These are phyloP conservation scores for Camellia oleifera DNA, from an alignment of 179 eudicot genomes.

Conservation along the genomic window DNA sequence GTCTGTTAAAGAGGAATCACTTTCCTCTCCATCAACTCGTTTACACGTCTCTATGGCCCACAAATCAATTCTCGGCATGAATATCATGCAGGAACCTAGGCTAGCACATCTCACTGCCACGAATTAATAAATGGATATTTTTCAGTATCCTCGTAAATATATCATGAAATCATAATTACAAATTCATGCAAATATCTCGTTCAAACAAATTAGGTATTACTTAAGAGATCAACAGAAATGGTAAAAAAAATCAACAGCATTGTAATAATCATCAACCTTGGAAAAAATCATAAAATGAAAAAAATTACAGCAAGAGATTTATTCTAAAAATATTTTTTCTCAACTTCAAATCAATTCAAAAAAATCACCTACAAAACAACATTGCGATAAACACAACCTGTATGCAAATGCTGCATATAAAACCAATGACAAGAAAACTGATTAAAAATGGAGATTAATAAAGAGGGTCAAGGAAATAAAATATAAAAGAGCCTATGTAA, in stretches of 20 bases:
- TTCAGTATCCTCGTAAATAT: conserved; percentile 23
- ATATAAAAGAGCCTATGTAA: not conserved
- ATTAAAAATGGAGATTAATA: not conserved
- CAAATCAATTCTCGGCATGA: conserved; percentile 89
- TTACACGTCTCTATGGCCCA: conserved; percentile 64
- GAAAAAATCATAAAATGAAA: not conserved
- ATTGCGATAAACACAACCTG: not conserved
- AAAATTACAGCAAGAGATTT: not conserved
- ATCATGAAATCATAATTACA: not conserved
- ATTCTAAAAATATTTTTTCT: not conserved
- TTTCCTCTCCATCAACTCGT: conserved; percentile 33
- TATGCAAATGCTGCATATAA: not conserved
- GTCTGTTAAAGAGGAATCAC: conserved; percentile 26
- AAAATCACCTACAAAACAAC: not conserved
- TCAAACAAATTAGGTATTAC: not conserved
- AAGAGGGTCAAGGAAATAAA: not conserved
- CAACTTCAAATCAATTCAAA: not conserved
- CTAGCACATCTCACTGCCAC: conserved; percentile 83
- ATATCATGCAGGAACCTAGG: conserved; percentile 57
- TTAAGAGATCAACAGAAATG: too few relatives aligned
- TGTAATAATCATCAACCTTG: not conserved
- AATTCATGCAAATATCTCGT: not conserved
- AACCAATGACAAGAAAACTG: not conserved
- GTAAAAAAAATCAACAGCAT: not conserved
- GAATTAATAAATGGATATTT: conserved; percentile 11